These are phyloP conservation scores for Ceratocystis cacaofunesta DNA, from an alignment of 2,329 filamentous ascomycete genomes.

Conservation along the genomic window DNA sequence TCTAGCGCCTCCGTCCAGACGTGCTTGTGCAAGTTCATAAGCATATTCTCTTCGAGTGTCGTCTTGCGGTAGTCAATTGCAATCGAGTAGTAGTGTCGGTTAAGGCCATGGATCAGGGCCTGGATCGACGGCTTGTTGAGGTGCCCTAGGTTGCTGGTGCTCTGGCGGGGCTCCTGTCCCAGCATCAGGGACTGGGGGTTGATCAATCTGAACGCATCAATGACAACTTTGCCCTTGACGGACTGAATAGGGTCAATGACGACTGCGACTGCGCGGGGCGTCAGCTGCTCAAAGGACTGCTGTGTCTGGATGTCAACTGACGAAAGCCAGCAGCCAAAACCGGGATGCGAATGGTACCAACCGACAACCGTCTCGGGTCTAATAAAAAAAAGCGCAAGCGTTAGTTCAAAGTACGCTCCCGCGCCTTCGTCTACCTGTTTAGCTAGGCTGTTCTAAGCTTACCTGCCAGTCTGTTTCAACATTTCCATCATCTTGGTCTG, in stretches of 20 bases:
- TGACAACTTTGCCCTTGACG: constrained; percentile 98
- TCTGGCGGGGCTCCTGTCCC: constrained; percentile 93
- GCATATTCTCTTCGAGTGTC: constrained; percentile 94
- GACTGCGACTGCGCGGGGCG: constrained; percentile 87
- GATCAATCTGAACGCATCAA: constrained; percentile 96
- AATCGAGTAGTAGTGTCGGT: constrained; percentile 98
- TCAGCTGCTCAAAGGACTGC: constrained; percentile 98
- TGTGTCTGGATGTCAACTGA: constrained; percentile 99
- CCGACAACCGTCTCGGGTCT: constrained; percentile 95
- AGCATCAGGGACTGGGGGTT: constrained; percentile 96
- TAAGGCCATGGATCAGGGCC: constrained; percentile 92
- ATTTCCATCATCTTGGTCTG: constrained; percentile 99
- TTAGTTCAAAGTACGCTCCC: background rate
- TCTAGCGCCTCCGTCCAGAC: constrained; percentile 96
- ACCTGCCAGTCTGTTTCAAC: constrained; percentile 93
- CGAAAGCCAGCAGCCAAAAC: constrained; percentile 97
- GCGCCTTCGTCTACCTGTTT: background rate
- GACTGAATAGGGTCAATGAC: constrained; percentile 98
- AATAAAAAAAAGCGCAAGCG: background rate
- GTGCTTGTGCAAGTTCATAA: constrained; percentile 99
- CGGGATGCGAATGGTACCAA: constrained; percentile 99
- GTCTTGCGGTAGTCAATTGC: constrained; percentile 97
- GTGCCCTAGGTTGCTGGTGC: constrained; percentile 92
- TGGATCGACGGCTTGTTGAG: constrained; percentile 99
- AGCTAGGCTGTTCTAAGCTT: constrained; percentile 23